phyloP scores from a whole-genome alignment of 306 rosid genomes.

The Prunus salicina region DNA sequence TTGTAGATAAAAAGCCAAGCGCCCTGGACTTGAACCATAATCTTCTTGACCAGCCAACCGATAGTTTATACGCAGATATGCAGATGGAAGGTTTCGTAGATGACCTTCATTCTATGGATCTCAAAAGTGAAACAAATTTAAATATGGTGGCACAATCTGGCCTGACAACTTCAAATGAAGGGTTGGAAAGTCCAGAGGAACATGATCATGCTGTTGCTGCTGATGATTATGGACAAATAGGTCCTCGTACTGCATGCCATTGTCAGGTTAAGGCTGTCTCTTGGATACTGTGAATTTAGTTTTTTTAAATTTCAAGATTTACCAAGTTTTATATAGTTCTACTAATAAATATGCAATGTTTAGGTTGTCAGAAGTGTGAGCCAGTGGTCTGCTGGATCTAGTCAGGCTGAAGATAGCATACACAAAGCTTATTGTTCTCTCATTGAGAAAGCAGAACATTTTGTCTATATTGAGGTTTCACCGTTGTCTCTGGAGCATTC shows the following conservation, averaged over 20 bases:
- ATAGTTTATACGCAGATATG: constrained; percentile 31
- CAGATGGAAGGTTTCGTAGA: constrained; percentile 33
- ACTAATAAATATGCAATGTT: constrained; percentile 2
- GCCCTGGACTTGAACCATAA: constrained; percentile 9
- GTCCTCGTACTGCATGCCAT: constrained; percentile 31
- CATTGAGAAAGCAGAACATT: constrained; percentile 44
- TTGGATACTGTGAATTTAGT: background rate
- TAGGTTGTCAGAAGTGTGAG: constrained; percentile 47
- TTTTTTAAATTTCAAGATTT: background rate
- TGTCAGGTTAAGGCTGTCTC: constrained; percentile 36
- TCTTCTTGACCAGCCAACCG: constrained; percentile 34
- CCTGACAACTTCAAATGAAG: constrained; percentile 15
- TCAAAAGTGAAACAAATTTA: constrained; percentile 16
- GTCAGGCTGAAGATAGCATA: constrained; percentile 51
- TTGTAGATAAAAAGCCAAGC: constrained; percentile 27
- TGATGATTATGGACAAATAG: constrained; percentile 25
- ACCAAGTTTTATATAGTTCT: background rate
- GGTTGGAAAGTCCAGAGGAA: constrained; percentile 22
- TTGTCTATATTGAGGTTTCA: constrained; percentile 46
- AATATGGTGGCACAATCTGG: constrained; percentile 23
- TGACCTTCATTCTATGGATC: constrained; percentile 40
- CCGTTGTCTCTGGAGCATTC: background rate
- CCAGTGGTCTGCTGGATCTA: constrained; percentile 55
- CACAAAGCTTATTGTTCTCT: constrained; percentile 45
- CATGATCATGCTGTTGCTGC: constrained; percentile 5